Conservation (phyloP, 1,139 yeast genomes). For the Blastobotrys raffinosifermentans region DNA sequence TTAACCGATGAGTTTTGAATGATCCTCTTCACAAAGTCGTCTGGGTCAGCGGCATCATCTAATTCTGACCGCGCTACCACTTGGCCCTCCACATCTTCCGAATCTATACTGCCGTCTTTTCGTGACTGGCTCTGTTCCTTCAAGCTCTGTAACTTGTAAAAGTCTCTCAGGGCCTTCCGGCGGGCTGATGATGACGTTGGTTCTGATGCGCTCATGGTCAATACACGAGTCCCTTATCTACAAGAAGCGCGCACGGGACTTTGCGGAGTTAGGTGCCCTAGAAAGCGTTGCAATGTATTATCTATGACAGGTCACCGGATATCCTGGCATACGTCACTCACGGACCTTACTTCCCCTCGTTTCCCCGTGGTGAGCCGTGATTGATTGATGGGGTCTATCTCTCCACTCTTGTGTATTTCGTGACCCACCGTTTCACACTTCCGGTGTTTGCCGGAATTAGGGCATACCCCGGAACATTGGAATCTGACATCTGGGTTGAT, state of each 20-base stretch:
- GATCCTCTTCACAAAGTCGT: slow-evolving; percentile 24
- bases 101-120: slow-evolving; percentile 5
- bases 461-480: slow-evolving; percentile 1
- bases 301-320: too few relatives aligned
- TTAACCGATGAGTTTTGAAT: slow-evolving; percentile 23
- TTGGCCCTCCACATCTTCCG: slow-evolving; percentile 9
- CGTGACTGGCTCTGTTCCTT: slow-evolving; percentile 7
- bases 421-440: too few relatives aligned
- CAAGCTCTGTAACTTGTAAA: slow-evolving; percentile 31
- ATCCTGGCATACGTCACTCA: too few relatives aligned
- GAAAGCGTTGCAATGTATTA: too few relatives aligned
- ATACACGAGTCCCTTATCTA: too few relatives aligned
- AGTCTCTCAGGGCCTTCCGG: slow-evolving; percentile 37
- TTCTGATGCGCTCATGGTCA: not conserved
- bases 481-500: slow-evolving; percentile 5
- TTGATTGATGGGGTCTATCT: too few relatives aligned
- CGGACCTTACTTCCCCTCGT: too few relatives aligned
- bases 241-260: too few relatives aligned
- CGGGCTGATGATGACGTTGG: slow-evolving; percentile 20
- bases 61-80: slow-evolving; percentile 9
- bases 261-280: too few relatives aligned
- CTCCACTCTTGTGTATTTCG: too few relatives aligned
- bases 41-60: slow-evolving; percentile 16
- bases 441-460: too few relatives aligned
- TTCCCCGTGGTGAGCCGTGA: too few relatives aligned